phyloP scores from a whole-genome alignment of 176 grass and related monocot species.

The Dactylis glomerata region DNA sequence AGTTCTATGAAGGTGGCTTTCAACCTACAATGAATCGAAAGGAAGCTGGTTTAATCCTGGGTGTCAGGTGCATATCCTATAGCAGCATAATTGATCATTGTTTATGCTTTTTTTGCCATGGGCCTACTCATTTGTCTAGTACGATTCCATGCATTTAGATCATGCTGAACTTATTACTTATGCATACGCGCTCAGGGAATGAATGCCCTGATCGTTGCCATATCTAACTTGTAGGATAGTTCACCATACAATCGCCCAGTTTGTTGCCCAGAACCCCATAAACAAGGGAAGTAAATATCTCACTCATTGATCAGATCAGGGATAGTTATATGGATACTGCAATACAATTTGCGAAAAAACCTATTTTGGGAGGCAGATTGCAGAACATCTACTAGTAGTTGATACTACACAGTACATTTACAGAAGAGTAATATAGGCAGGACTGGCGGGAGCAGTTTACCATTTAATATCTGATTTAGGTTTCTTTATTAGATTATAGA shows the following conservation, averaged over 20 bases:
- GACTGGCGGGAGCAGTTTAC: neutral
- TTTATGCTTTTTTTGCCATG: constrained; percentile 9
- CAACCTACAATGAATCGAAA: constrained; percentile 71
- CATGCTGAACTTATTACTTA: neutral
- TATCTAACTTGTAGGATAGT: neutral
- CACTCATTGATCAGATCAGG: neutral
- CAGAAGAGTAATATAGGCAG: neutral
- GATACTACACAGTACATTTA: neutral
- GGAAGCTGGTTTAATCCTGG: constrained; percentile 84
- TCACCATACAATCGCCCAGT: neutral
- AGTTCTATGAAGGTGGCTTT: constrained; percentile 96
- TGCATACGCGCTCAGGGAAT: neutral
- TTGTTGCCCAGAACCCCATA: neutral
- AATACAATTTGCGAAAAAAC: neutral
- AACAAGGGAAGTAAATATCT: neutral
- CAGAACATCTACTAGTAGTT: neutral
- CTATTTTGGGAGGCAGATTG: neutral
- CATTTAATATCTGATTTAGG: neutral
- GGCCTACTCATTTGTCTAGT: neutral
- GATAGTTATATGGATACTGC: neutral
- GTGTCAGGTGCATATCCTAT: constrained; percentile 56
- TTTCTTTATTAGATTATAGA: neutral
- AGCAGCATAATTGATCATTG: neutral
- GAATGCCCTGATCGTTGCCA: neutral
- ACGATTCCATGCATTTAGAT: neutral